phyloP scores from a whole-genome alignment of 768 basidiomycete species.

The Cubamyces sp. region DNA sequence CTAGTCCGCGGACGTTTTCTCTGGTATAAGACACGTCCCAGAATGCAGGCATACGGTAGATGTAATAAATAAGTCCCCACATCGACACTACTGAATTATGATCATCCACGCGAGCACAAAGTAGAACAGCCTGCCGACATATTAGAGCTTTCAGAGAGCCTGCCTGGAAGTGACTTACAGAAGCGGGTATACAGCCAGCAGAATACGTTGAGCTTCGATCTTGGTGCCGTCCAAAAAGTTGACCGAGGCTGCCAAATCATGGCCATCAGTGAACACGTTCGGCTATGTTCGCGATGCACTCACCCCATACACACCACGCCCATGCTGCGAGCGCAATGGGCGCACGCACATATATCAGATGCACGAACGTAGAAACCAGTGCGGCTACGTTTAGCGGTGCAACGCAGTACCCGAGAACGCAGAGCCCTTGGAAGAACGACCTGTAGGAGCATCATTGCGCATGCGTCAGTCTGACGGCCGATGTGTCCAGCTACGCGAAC shows the following conservation, averaged over 20 bases:
- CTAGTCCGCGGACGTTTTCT: background rate
- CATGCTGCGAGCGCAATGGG: slow-evolving; percentile 87
- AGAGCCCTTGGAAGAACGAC: slow-evolving; percentile 95
- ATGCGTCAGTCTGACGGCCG: background rate
- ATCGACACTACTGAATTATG: slow-evolving; percentile 68
- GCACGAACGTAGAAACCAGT: slow-evolving; percentile 83
- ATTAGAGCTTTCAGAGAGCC: slow-evolving; percentile 1
- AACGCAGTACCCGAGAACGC: slow-evolving; percentile 93
- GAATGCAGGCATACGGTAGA: background rate
- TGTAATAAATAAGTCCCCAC: slow-evolving; percentile 4
- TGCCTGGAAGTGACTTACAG: slow-evolving; percentile 56
- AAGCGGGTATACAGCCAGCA: slow-evolving; percentile 96
- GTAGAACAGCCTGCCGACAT: slow-evolving; percentile 73
- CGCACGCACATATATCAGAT: slow-evolving; percentile 81
- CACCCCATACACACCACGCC: slow-evolving; percentile 98
- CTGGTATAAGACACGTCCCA: background rate
- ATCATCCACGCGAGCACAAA: slow-evolving; percentile 98
- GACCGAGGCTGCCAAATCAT: slow-evolving; percentile 66
- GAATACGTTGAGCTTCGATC: slow-evolving; percentile 86
- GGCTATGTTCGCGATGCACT: slow-evolving; percentile 28
- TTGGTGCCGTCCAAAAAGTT: slow-evolving; percentile 96
- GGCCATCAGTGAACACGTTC: background rate
- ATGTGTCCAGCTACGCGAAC: background rate
- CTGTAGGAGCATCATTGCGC: slow-evolving; percentile 44
- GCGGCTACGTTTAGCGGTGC: slow-evolving; percentile 93